Evolutionary conservation across 2,329 filamentous ascomycete genomes (phyloP).

Genomic region (Diplodia sapinea): DNA sequence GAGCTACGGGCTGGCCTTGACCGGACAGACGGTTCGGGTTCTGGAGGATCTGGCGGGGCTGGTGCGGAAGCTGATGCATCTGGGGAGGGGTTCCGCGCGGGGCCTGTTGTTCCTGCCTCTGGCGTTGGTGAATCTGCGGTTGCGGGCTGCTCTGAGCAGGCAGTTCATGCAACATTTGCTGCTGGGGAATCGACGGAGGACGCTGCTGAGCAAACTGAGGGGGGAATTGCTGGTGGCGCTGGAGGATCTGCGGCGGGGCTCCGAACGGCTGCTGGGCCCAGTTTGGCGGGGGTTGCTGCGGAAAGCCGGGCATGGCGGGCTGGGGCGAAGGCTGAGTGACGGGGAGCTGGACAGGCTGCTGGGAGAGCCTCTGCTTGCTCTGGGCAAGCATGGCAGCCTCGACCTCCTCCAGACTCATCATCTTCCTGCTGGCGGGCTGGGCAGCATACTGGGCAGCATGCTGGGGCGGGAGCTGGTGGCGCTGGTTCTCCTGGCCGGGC

Average conservation of each 20-base stretch:
- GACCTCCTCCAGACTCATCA: conserved; percentile 96
- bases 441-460: conserved; percentile 42
- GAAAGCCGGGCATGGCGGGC: conserved; percentile 32
- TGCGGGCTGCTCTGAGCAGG: conserved; percentile 47
- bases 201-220: conserved; percentile 42
- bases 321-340: conserved; percentile 27
- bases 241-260: conserved; percentile 54
- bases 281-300: conserved; percentile 35
- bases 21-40: conserved; percentile 70
- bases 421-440: conserved; percentile 63
- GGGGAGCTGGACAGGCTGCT: conserved; percentile 43
- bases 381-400: conserved; percentile 88
- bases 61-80: conserved; percentile 48
- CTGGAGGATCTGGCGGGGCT: conserved; percentile 77
- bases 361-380: conserved; percentile 57
- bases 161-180: conserved; percentile 51
- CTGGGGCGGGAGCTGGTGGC: conserved; percentile 34
- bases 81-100: conserved; percentile 39
- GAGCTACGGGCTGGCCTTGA: conserved; percentile 49
- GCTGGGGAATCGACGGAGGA: conserved; percentile 49
- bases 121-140: conserved; percentile 45
- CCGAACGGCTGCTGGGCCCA: conserved; percentile 40
- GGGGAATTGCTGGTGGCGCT: conserved; percentile 53
- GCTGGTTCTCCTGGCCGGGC: conserved; percentile 40
- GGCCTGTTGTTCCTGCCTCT: conserved; percentile 41